Evolutionary conservation across 2,329 filamentous ascomycete species (phyloP), one percentile per base, ranked within the genome.

Genomic region (Cordyceps farinosa): DNA sequence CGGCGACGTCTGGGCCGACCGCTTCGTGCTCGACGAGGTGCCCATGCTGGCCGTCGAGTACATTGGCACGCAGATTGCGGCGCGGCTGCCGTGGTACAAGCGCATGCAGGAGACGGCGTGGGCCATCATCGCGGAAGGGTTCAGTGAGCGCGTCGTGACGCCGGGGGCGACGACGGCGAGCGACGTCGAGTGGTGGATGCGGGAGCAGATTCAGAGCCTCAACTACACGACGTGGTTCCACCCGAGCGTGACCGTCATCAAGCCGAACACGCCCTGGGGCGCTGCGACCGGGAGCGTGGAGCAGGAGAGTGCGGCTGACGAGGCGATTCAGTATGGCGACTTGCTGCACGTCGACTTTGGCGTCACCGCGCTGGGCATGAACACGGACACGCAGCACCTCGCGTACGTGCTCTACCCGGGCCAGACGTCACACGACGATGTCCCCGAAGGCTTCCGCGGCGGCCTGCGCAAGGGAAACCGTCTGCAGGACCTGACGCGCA

Each of bases 141-240:
- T 82, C 63, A 81, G 79, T 65, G 75, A 74, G 67, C 68, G 66
- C 57, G 74, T 79, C 5, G 76, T 83, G 56, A 67, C 66, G 22
- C 79, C 81, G 0, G 79, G 78, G 0, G 64, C 66, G 53, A 80
- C 79, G 27, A 81, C 77, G 3, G 78, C 78, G 8, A 60, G 71
- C 71, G 80, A 82, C 62, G 72, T 83, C 3, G 79, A 80, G 66
- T 83, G 80, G 80, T 82, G 79, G 79, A 73, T 82, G 70, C 74
- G 80, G n/a, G 79, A 81, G 45, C 77, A 75, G 66, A 75, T 82
- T 29, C 78, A 80, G 69, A 73, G 74, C 36, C 72, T 80, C 61
- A 82, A 83, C 68, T 82, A 81, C 70, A 80, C 78, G 6, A 82
- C 80, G 5, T 83, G 81, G 81, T 83, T 83, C 67, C 79, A 81